These are phyloP conservation scores for Leishmania amazonensis DNA, from an alignment of 208 protist species.

Conservation along the genomic window DNA sequence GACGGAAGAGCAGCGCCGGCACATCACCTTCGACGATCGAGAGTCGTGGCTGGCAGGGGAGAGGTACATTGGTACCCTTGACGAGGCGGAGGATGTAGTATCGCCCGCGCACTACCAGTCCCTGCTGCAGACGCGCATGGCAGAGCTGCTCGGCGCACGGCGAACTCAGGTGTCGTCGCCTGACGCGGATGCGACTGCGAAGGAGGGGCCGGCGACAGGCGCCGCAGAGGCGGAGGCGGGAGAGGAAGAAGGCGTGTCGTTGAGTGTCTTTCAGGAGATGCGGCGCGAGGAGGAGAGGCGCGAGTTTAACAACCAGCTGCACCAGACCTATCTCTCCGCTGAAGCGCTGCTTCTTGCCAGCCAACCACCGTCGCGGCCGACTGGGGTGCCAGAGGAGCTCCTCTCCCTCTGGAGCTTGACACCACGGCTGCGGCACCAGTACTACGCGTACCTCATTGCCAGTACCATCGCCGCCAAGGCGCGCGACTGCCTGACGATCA, in stretches of 20 bases:
- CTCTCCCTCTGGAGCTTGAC: constrained; percentile 87
- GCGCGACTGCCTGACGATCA: constrained; percentile 70
- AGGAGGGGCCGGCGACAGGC: background rate
- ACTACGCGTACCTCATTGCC: constrained; percentile 87
- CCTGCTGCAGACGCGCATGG: constrained; percentile 55
- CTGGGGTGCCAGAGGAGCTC: constrained; percentile 66
- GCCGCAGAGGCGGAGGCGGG: constrained; percentile 4
- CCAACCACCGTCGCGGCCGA: constrained; percentile 54
- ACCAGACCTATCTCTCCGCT: constrained; percentile 70
- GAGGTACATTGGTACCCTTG: constrained; percentile 52
- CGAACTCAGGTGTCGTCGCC: constrained; percentile 6
- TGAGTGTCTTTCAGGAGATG: constrained; percentile 92
- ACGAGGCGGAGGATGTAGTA: constrained; percentile 10
- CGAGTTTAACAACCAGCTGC: constrained; percentile 72
- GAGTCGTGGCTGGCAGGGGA: constrained; percentile 81
- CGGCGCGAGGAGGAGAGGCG: constrained; percentile 76
- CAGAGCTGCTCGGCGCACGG: constrained; percentile 21
- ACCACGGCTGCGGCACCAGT: constrained; percentile 71
- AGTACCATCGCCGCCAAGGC: constrained; percentile 76
- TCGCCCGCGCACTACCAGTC: constrained; percentile 39
- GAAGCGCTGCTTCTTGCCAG: constrained; percentile 69
- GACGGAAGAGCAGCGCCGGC: constrained; percentile 74
- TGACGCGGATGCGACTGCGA: background rate
- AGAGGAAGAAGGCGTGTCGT: constrained; percentile 64
- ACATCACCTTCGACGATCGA: constrained; percentile 82